These are phyloP conservation scores for Colletotrichum chlorophyti DNA, from an alignment of 2,329 filamentous ascomycete genomes.

Conservation along the genomic window DNA sequence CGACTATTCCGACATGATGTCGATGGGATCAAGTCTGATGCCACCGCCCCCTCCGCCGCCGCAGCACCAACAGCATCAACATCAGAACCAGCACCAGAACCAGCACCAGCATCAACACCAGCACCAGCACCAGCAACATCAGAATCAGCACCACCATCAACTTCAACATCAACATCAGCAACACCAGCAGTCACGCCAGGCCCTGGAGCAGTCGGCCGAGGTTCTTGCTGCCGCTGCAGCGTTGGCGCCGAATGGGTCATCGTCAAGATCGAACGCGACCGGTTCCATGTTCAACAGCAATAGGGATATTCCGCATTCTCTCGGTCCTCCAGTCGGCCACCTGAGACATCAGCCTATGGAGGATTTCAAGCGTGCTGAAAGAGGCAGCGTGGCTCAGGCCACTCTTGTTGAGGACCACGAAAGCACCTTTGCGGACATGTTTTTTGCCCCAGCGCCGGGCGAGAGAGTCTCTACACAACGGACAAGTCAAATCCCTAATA, in stretches of 20 bases:
- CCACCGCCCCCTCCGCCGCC: slow-evolving; percentile 43
- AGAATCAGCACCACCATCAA: slow-evolving; percentile 35
- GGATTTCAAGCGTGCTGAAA: slow-evolving; percentile 48
- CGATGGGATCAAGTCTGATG: slow-evolving; percentile 41
- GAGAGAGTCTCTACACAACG: slow-evolving; percentile 28
- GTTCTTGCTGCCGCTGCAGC: slow-evolving; percentile 63
- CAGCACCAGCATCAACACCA: slow-evolving; percentile 36
- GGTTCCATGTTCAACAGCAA: slow-evolving; percentile 26
- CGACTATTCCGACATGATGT: slow-evolving; percentile 36
- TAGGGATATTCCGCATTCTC: slow-evolving; percentile 26
- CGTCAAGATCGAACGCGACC: slow-evolving; percentile 33
- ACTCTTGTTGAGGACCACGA: slow-evolving; percentile 38
- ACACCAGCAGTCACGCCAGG: slow-evolving; percentile 32
- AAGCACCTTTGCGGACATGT: slow-evolving; percentile 49
- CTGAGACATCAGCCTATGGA: slow-evolving; percentile 50
- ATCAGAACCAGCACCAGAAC: slow-evolving; percentile 33
- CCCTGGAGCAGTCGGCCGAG: slow-evolving; percentile 51
- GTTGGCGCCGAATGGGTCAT: slow-evolving; percentile 53
- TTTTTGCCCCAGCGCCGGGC: slow-evolving; percentile 39
- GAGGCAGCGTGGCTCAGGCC: slow-evolving; percentile 36
- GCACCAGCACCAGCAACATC: slow-evolving; percentile 34
- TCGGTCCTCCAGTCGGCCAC: slow-evolving; percentile 47
- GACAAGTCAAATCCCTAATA: slow-evolving; percentile 40
- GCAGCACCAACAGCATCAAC: slow-evolving; percentile 35
- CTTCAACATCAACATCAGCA: slow-evolving; percentile 25